Conservation (phyloP, 2,329 filamentous ascomycete genomes). For the Lasiodiplodia sp. region DNA sequence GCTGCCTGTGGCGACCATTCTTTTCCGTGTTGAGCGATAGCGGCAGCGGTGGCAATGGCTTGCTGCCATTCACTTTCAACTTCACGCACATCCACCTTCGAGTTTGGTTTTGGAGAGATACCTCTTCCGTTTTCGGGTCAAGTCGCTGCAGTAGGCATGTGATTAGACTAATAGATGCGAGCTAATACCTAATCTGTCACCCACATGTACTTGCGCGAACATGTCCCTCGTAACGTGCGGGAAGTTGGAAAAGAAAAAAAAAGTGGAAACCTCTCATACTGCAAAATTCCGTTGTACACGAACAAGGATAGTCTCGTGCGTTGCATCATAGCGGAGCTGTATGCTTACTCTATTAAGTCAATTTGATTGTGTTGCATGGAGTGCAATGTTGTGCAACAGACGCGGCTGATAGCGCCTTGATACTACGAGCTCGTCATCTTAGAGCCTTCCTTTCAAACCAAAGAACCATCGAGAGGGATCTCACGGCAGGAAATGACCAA, state of each 20-base stretch:
- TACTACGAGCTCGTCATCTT: not conserved
- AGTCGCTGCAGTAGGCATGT: not conserved
- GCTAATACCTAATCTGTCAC: not conserved
- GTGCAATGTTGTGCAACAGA: no score
- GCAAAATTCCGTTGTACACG: not conserved
- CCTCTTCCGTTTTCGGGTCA: not conserved
- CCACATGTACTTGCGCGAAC: not conserved
- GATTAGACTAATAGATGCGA: not conserved
- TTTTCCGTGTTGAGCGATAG: no score
- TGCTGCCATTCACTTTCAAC: no score
- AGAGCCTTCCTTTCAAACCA: not conserved
- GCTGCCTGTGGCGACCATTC: no score
- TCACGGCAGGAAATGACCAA: not conserved
- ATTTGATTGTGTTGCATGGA: no score
- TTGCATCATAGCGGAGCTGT: no score
- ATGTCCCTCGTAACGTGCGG: not conserved
- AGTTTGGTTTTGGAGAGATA: no score
- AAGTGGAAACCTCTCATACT: not conserved
- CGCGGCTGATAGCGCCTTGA: no score
- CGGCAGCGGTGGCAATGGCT: no score
- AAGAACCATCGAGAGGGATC: not conserved
- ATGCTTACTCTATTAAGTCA: no score
- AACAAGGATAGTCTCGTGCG: no score
- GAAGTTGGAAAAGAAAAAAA: not conserved
- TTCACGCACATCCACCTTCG: no score